Conservation (phyloP, 305 asterid genomes). For the Fraxinus dipetala region DNA sequence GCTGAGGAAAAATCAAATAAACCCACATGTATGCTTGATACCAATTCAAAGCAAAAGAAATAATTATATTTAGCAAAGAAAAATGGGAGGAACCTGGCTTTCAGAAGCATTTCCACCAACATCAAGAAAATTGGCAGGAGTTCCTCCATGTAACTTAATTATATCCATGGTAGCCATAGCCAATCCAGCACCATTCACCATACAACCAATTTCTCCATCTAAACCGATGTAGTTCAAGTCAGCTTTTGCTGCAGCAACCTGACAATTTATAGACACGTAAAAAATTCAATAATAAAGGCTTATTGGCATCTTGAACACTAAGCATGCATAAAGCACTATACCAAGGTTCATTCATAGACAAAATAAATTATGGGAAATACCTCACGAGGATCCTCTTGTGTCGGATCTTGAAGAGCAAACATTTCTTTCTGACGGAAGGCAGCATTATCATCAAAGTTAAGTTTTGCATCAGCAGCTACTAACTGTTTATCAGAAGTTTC, state of each 20-base stretch:
- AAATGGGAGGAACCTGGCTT: slow-evolving; percentile 56
- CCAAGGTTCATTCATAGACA: neutral
- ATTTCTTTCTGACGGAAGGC: slow-evolving; percentile 84
- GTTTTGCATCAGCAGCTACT: slow-evolving; percentile 97
- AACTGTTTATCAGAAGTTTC: slow-evolving; percentile 85
- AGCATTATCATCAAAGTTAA: slow-evolving; percentile 96
- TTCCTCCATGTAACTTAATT: slow-evolving; percentile 94
- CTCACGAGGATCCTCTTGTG: slow-evolving; percentile 99
- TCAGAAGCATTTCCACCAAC: slow-evolving; percentile 99
- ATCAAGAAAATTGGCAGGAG: slow-evolving; percentile 99
- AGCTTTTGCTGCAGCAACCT: slow-evolving; percentile 99
- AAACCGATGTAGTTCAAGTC: slow-evolving; percentile 96
- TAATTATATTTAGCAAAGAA: neutral
- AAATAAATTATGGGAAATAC: slow-evolving; percentile 31
- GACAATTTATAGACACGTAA: slow-evolving; percentile 16
- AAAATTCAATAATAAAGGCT: neutral
- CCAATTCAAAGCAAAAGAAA: slow-evolving; percentile 8
- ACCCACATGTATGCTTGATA: neutral
- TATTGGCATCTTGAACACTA: neutral
- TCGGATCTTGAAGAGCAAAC: slow-evolving; percentile 76
- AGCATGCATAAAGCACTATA: neutral
- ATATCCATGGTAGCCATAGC: slow-evolving; percentile 99
- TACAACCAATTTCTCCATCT: slow-evolving; percentile 99
- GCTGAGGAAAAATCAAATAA: neutral
- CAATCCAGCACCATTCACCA: slow-evolving; percentile 99